phyloP scores from a whole-genome alignment of 2,329 filamentous ascomycete species.

The Hymenoscyphus infarciens region DNA sequence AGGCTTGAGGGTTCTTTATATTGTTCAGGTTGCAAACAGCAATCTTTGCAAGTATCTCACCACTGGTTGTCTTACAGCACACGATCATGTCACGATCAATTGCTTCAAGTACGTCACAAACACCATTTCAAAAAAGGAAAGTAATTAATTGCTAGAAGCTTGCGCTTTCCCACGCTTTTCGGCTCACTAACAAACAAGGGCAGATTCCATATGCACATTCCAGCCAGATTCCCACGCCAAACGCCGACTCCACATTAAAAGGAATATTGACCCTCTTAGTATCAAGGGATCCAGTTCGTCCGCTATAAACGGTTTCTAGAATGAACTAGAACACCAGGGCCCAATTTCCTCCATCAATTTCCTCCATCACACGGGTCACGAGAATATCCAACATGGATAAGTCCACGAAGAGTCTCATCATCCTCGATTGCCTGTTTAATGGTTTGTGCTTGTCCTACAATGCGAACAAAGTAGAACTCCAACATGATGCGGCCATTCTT shows the following conservation, averaged over 20 bases:
- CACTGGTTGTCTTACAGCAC: too few relatives aligned
- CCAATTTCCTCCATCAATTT: background rate
- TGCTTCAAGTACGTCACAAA: too few relatives aligned
- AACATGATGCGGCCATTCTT: slow-evolving; percentile 9
- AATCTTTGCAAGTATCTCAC: too few relatives aligned
- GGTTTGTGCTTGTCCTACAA: slow-evolving; percentile 23
- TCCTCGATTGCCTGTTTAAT: slow-evolving; percentile 12
- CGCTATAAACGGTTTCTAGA: too few relatives aligned
- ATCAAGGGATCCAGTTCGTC: background rate
- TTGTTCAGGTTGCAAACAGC: too few relatives aligned
- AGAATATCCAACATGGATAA: slow-evolving; percentile 1
- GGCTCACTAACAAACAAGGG: background rate
- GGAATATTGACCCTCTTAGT: background rate
- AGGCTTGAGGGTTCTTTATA: too few relatives aligned
- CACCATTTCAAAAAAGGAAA: too few relatives aligned
- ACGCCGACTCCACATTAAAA: background rate
- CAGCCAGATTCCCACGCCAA: too few relatives aligned
- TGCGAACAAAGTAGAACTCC: slow-evolving; percentile 20
- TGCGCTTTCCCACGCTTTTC: background rate
- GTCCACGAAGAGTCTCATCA: background rate
- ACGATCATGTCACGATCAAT: too few relatives aligned
- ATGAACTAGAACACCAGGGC: too few relatives aligned
- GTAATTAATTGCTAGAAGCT: background rate
- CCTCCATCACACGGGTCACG: slow-evolving; percentile 5
- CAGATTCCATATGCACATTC: background rate